A percentile compares a stretch with the other conserved stretches of the same genome.
These are phyloP conservation scores for Aspergillus baeticus DNA, from an alignment of 495 filamentous ascomycete genomes.

Conservation along the genomic window DNA sequence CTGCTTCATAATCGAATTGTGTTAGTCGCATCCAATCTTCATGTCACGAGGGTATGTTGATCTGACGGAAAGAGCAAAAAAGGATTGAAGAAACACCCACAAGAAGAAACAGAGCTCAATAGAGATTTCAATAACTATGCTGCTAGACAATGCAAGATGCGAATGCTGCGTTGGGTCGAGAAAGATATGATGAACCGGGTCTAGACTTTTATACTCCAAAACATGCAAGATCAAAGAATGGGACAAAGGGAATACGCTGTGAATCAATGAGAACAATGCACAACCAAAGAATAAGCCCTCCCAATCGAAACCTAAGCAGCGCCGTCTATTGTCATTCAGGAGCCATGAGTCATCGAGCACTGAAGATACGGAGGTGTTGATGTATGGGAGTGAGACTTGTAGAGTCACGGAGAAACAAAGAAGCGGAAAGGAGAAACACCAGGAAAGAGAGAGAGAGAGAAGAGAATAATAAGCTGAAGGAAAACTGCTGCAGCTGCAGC, in stretches of 20 bases:
- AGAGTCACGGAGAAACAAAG: neutral
- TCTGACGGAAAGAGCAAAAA: neutral
- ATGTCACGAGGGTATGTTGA: neutral
- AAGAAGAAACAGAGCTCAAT: neutral
- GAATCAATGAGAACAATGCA: conserved; percentile 15
- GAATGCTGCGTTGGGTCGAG: neutral
- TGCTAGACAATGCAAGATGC: neutral
- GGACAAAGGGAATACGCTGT: conserved; percentile 3
- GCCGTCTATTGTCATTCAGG: conserved; percentile 6
- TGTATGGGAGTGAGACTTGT: neutral
- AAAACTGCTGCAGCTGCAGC: neutral
- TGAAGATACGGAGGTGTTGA: neutral
- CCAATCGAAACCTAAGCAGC: neutral
- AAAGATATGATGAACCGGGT: conserved; percentile 2
- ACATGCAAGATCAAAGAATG: conserved; percentile 3
- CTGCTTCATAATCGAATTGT: neutral
- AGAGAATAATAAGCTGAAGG: conserved; percentile 6
- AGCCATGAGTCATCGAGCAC: conserved; percentile 1
- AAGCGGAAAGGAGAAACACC: neutral
- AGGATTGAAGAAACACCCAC: conserved; percentile 1
- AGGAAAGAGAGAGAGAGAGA: conserved; percentile 2
- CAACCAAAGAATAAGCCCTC: conserved; percentile 4
- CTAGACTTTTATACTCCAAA: conserved; percentile 12
- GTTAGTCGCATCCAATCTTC: neutral
- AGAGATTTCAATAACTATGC: neutral